Percentiles rank a stretch among this genome's conserved stretches.
Conservation (phyloP, 2,329 filamentous ascomycete genomes). For the Mycosphaerella sp. region DNA sequence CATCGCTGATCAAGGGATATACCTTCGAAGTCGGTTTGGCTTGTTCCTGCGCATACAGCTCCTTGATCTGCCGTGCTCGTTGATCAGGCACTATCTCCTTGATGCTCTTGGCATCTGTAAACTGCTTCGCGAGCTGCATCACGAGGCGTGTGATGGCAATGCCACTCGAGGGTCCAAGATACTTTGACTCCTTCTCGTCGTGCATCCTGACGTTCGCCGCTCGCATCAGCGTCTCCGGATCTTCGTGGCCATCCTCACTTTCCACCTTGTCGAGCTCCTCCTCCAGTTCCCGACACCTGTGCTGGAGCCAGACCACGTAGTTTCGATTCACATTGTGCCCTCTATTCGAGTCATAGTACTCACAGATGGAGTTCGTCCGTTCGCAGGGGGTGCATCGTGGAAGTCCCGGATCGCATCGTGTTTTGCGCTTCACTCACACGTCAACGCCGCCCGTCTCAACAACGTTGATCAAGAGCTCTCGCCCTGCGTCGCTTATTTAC, state of each 20-base stretch:
- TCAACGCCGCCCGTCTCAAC: slow-evolving; percentile 11
- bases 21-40: slow-evolving; percentile 66
- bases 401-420: slow-evolving; percentile 85
- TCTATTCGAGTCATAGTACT: slow-evolving; percentile 89
- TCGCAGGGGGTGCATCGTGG: slow-evolving; percentile 91
- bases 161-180: slow-evolving; percentile 87
- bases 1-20: slow-evolving; percentile 83
- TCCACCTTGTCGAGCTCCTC: slow-evolving; percentile 73
- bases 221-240: slow-evolving; percentile 77
- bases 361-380: slow-evolving; percentile 81
- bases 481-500: slow-evolving; percentile 43
- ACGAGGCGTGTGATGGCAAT: slow-evolving; percentile 91
- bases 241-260: slow-evolving; percentile 65
- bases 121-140: slow-evolving; percentile 94
- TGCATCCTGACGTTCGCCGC: slow-evolving; percentile 78
- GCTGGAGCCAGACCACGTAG: slow-evolving; percentile 88
- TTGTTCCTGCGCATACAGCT: slow-evolving; percentile 61
- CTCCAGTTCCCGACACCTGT: slow-evolving; percentile 76
- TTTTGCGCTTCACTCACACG: slow-evolving; percentile 67
- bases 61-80: slow-evolving; percentile 59
- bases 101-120: slow-evolving; percentile 83
- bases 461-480: neutral
- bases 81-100: slow-evolving; percentile 83
- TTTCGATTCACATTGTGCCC: slow-evolving; percentile 79
- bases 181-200: slow-evolving; percentile 81